These are phyloP conservation scores for Neolentinus lepideus DNA, from an alignment of 1,284 basidiomycete species.

Conservation along the genomic window DNA sequence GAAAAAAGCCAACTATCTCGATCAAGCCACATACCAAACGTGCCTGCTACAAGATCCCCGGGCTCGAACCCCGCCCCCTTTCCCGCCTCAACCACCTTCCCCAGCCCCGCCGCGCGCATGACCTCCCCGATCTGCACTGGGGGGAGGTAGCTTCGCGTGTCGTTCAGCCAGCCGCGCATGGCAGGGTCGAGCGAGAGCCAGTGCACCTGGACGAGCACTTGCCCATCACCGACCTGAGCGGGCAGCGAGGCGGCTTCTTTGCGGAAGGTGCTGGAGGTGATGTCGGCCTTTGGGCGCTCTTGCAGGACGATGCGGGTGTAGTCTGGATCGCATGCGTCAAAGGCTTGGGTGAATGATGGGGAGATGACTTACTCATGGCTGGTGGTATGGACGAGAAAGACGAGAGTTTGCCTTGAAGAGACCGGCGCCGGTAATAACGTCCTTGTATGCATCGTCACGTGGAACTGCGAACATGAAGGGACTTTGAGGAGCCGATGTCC, in stretches of 20 bases:
- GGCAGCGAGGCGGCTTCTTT: constrained; percentile 45
- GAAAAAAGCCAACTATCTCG: constrained; percentile 3
- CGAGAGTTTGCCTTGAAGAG: too few species aligned
- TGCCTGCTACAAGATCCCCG: constrained; percentile 63
- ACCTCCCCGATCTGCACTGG: constrained; percentile 79
- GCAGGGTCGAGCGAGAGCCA: constrained; percentile 80
- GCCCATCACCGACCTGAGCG: constrained; percentile 41
- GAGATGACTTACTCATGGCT: too few species aligned
- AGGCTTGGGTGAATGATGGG: too few species aligned
- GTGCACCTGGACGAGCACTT: constrained; percentile 68
- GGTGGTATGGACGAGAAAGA: too few species aligned
- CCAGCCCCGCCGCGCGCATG: constrained; percentile 73
- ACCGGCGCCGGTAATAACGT: too few species aligned
- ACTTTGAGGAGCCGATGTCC: too few species aligned
- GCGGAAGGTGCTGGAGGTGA: constrained; percentile 69
- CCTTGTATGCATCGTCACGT: too few species aligned
- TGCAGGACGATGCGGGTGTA: constrained; percentile 71
- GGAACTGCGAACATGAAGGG: too few species aligned
- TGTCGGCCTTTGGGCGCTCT: constrained; percentile 59
- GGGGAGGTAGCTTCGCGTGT: constrained; percentile 58
- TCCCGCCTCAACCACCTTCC: constrained; percentile 58
- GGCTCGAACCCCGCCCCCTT: constrained; percentile 41
- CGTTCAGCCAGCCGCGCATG: constrained; percentile 79
- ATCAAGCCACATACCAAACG: constrained; percentile 38
- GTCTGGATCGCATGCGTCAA: constrained; percentile 4